Conservation (phyloP, 2,329 filamentous ascomycete species). For the Leptodontidium sp. region DNA sequence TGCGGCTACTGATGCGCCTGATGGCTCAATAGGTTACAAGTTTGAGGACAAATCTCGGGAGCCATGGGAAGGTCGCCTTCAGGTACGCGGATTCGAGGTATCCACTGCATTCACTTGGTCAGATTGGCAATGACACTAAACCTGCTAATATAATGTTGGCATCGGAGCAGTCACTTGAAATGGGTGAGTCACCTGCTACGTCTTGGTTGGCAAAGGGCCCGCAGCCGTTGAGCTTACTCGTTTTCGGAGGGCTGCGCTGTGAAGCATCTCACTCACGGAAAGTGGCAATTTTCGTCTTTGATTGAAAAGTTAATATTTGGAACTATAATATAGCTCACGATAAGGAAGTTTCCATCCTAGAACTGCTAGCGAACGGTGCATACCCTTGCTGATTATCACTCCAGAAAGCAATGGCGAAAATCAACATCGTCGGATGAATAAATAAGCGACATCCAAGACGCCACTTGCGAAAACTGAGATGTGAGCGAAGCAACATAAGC, state of each 20-base stretch:
- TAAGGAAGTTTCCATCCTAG: neutral
- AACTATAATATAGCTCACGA: slow-evolving; percentile 5
- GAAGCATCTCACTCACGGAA: slow-evolving; percentile 1
- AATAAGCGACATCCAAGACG: neutral
- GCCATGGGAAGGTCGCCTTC: no score
- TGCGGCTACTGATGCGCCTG: slow-evolving; percentile 20
- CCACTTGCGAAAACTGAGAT: neutral
- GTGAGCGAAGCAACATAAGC: neutral
- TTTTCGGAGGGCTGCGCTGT: neutral
- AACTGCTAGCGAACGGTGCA: neutral
- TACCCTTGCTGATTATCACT: slow-evolving; percentile 3
- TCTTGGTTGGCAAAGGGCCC: neutral
- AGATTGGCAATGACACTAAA: no score
- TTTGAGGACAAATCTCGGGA: no score
- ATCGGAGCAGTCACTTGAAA: no score
- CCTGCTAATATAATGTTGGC: no score
- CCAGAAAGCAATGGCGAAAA: neutral
- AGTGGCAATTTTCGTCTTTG: slow-evolving; percentile 1
- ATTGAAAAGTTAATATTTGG: slow-evolving; percentile 7
- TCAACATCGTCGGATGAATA: neutral
- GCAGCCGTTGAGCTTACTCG: slow-evolving; percentile 1
- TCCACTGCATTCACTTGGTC: no score
- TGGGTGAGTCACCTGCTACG: neutral
- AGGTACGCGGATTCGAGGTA: no score
- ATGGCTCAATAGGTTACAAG: slow-evolving; percentile 6